Evolutionary conservation across 2,329 filamentous ascomycete genomes (phyloP).

Genomic region (Exophiala oligosperma): DNA sequence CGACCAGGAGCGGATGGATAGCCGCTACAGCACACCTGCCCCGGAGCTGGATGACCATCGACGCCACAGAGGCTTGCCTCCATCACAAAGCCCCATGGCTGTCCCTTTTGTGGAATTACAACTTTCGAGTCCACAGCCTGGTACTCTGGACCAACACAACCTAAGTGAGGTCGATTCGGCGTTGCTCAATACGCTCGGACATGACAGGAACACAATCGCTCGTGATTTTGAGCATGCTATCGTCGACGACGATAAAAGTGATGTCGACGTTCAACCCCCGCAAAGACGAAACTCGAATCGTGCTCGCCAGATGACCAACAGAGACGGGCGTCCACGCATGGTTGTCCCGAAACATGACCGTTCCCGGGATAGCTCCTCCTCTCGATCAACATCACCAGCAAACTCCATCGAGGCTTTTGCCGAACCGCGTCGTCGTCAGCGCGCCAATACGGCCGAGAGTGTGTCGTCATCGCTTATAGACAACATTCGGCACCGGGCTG

Average conservation of each 20-base stretch:
- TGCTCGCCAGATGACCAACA: constrained; percentile 24
- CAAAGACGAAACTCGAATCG: constrained; percentile 38
- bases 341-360: constrained; percentile 37
- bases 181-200: constrained; percentile 16
- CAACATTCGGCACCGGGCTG: constrained; percentile 57
- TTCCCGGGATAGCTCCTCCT: constrained; percentile 54
- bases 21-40: constrained; percentile 63
- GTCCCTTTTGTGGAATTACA: constrained; percentile 31
- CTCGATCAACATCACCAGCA: constrained; percentile 78
- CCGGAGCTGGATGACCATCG: constrained; percentile 83
- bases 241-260: constrained; percentile 66
- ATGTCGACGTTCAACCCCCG: constrained; percentile 36
- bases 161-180: constrained; percentile 42
- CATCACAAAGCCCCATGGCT: constrained; percentile 56
- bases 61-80: constrained; percentile 33
- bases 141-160: constrained; percentile 38
- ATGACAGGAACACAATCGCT: constrained; percentile 44
- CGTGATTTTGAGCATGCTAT: constrained; percentile 88
- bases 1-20: constrained; percentile 61
- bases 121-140: constrained; percentile 28
- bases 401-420: constrained; percentile 98
- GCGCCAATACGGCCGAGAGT: constrained; percentile 67
- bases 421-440: constrained; percentile 80
- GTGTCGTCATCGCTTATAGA: constrained; percentile 58
- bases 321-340: constrained; percentile 28